A percentile compares a stretch with the other conserved stretches of the same genome.
Evolutionary conservation across 2,329 filamentous ascomycete genomes (phyloP).

Genomic region (Calonectria hongkongensis): DNA sequence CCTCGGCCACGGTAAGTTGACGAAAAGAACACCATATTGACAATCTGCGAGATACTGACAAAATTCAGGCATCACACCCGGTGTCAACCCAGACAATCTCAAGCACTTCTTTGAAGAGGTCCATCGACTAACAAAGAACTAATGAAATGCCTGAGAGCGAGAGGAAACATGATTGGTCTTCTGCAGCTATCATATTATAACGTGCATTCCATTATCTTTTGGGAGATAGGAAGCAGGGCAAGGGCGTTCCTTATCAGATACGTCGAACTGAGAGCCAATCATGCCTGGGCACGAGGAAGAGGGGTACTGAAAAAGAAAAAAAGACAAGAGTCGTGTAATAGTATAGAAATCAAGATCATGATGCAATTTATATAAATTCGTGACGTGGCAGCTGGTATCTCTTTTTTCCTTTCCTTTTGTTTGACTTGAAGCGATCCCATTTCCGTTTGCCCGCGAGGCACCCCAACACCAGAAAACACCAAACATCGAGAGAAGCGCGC

Average conservation of each 20-base stretch:
- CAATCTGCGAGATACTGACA: slow-evolving; percentile 38
- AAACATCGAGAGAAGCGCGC: slow-evolving; percentile 43
- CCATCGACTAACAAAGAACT: slow-evolving; percentile 78
- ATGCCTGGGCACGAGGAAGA: slow-evolving; percentile 16
- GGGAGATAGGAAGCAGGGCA: slow-evolving; percentile 22
- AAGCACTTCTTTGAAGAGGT: slow-evolving; percentile 97
- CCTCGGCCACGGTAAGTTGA: slow-evolving; percentile 87
- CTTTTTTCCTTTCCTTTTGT: slow-evolving; percentile 40
- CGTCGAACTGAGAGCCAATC: slow-evolving; percentile 30
- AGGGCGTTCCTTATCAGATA: slow-evolving; percentile 33
- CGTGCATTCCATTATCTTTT: slow-evolving; percentile 14
- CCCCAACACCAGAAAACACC: slow-evolving; percentile 52
- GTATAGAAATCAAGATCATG: slow-evolving; percentile 46
- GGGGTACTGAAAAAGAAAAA: slow-evolving; percentile 34
- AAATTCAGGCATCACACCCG: slow-evolving; percentile 87
- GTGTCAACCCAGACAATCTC: slow-evolving; percentile 94
- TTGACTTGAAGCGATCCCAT: slow-evolving; percentile 33
- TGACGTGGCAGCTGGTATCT: slow-evolving; percentile 49
- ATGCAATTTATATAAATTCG: slow-evolving; percentile 41
- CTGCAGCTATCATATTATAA: neutral
- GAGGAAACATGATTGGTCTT: neutral
- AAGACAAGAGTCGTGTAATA: slow-evolving; percentile 45
- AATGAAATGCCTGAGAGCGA: neutral
- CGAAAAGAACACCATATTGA: neutral
- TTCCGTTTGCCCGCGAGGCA: slow-evolving; percentile 42